Conservation (phyloP, 148 eudicot species). For the Rheum nobile region DNA sequence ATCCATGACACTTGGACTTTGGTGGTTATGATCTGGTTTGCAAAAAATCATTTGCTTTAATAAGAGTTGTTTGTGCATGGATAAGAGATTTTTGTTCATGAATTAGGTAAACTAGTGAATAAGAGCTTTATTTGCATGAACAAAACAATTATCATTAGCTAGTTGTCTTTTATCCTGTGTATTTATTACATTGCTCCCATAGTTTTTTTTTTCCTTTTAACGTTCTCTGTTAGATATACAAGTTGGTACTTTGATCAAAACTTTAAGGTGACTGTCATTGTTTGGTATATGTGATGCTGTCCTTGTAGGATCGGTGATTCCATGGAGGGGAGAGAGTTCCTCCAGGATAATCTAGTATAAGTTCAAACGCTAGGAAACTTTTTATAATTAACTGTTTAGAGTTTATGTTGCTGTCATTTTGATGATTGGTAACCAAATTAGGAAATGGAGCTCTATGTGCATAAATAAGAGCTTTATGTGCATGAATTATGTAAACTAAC, state of each 20-base stretch:
- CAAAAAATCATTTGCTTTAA: no score
- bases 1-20: no score
- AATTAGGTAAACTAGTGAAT: no score
- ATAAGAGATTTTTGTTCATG: no score
- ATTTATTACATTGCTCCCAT: not conserved
- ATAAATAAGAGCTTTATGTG: no score
- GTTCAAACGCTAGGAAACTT: not conserved
- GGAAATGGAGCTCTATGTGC: not conserved
- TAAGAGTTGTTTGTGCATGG: no score
- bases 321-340: not conserved
- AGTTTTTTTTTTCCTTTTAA: not conserved
- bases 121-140: no score
- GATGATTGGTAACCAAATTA: not conserved
- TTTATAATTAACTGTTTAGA: not conserved
- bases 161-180: not conserved
- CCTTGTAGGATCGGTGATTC: not conserved
- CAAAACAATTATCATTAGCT: no score
- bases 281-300: not conserved
- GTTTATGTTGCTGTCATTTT: not conserved
- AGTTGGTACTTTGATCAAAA: not conserved
- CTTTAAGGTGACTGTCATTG: not conserved
- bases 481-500: no score
- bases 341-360: not conserved
- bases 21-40: no score
- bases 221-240: not conserved